These are phyloP conservation scores for Calonectria honghensis DNA, from an alignment of 2,329 filamentous ascomycete species.

Conservation along the genomic window DNA sequence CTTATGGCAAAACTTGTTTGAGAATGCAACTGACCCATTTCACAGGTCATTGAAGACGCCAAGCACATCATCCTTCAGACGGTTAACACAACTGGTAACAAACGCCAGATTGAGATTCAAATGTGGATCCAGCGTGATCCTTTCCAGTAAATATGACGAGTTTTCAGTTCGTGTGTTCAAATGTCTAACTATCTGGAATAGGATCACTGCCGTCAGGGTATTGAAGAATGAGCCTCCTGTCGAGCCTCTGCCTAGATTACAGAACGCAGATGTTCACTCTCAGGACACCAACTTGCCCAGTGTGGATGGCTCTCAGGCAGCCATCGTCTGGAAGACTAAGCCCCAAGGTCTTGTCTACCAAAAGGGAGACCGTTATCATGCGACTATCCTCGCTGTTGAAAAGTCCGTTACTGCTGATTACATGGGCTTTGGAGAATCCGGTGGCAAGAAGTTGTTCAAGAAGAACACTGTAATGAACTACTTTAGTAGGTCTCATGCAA, in stretches of 20 bases:
- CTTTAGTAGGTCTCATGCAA: not conserved
- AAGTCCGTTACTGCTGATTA: constrained; percentile 24
- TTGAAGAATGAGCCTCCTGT: not conserved
- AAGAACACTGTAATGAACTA: constrained; percentile 30
- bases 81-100: not conserved
- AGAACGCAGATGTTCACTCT: not conserved
- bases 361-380: not conserved
- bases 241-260: not conserved
- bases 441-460: constrained; percentile 30
- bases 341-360: not conserved
- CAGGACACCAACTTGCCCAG: too few relatives aligned
- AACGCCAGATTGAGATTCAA: not conserved
- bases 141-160: not conserved
- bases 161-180: too few relatives aligned
- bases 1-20: too few relatives aligned
- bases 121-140: constrained; percentile 9
- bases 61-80: not conserved
- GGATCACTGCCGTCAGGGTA: not conserved
- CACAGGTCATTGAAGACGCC: not conserved
- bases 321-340: constrained; percentile 4
- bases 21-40: too few relatives aligned
- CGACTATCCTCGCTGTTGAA: not conserved
- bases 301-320: not conserved
- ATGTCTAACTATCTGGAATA: not conserved
- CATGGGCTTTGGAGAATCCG: constrained; percentile 30